These are phyloP conservation scores for Phalaenopsis aphrodite DNA, from an alignment of 106 monocot genomes.

Conservation along the genomic window DNA sequence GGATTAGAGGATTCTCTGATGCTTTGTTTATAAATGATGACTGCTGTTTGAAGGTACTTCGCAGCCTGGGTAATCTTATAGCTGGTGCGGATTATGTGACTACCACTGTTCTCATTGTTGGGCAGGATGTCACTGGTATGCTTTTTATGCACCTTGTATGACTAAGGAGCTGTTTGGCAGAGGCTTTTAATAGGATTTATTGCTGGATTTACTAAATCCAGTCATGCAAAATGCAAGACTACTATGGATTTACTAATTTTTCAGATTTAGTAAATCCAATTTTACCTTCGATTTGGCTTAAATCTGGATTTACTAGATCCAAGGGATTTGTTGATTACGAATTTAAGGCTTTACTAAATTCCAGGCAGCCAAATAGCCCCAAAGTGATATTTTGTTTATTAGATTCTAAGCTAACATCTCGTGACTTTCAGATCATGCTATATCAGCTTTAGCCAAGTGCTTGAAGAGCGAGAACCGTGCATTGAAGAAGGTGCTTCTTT, in stretches of 20 bases:
- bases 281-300: too few species aligned
- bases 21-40: neutral
- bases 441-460: constrained; percentile 72
- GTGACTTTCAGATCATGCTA: constrained; percentile 46
- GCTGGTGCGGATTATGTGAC: constrained; percentile 60
- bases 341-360: too few species aligned
- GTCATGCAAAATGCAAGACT: too few species aligned
- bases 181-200: too few species aligned
- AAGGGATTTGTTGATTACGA: too few species aligned
- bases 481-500: constrained; percentile 61
- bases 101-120: constrained; percentile 50
- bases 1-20: neutral
- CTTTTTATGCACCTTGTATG: neutral
- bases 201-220: too few species aligned
- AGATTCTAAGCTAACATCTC: constrained; percentile 8
- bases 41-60: constrained; percentile 56
- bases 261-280: too few species aligned
- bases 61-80: constrained; percentile 87
- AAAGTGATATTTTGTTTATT: constrained; percentile 3
- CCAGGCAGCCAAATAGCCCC: too few species aligned
- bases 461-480: constrained; percentile 77
- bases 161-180: too few species aligned
- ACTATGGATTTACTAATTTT: too few species aligned
- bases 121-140: constrained; percentile 56
- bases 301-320: too few species aligned